Percentiles rank a stretch among this genome's conserved stretches.
Conservation (phyloP, 495 filamentous ascomycete species). For the Talaromyces thailandensis region DNA sequence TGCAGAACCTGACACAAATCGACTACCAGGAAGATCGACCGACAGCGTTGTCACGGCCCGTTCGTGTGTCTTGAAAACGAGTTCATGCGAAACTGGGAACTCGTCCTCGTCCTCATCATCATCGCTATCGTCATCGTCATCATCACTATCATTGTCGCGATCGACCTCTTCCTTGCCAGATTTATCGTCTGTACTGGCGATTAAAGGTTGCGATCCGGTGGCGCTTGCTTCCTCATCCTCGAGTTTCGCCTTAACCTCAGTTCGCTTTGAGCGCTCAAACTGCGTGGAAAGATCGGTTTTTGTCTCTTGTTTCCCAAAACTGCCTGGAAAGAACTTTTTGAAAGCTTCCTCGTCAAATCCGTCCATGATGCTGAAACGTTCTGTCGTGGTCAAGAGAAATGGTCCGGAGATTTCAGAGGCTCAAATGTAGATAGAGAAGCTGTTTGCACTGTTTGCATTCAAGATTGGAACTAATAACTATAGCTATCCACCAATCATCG, state of each 20-base stretch:
- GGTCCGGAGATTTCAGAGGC: not conserved
- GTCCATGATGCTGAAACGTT: conserved; percentile 15
- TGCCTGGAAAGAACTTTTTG: conserved; percentile 68
- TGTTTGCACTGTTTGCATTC: conserved; percentile 32
- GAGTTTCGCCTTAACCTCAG: conserved; percentile 21
- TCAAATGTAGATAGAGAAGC: not conserved
- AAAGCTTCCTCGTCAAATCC: conserved; percentile 71
- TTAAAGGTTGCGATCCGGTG: conserved; percentile 13
- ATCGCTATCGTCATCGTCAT: conserved; percentile 48
- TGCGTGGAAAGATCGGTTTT: conserved; percentile 68
- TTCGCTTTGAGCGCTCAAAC: conserved; percentile 66
- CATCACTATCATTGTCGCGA: conserved; percentile 38
- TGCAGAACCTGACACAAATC: conserved; percentile 79
- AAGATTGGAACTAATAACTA: not conserved
- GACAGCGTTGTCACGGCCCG: conserved; percentile 76
- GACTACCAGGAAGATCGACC: conserved; percentile 74
- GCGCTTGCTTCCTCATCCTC: conserved; percentile 9
- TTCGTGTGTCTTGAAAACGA: conserved; percentile 86
- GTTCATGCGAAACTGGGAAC: conserved; percentile 87
- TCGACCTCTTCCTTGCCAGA: conserved; percentile 20
- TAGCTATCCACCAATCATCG: not conserved
- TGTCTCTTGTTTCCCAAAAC: conserved; percentile 78
- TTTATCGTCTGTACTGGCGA: conserved; percentile 9
- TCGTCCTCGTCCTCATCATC: conserved; percentile 74
- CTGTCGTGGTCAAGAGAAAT: conserved; percentile 1